A percentile compares a stretch with the other conserved stretches of the same genome.
Evolutionary conservation across 176 grass and related monocot genomes (phyloP).

Genomic region (Pontederia paniculata): DNA sequence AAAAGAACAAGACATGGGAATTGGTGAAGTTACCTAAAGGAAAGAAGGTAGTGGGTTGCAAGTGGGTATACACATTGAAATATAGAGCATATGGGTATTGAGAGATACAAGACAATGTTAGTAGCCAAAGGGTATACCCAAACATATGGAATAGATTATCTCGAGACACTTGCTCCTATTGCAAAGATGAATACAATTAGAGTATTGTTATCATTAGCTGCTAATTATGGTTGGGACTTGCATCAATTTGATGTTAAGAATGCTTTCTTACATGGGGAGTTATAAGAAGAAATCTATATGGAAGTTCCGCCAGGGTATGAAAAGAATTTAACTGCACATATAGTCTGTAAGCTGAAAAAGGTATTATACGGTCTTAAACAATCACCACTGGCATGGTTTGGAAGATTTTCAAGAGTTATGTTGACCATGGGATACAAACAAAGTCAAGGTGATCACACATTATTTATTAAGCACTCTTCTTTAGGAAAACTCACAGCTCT

Average conservation of each 20-base stretch:
- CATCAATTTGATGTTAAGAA: neutral
- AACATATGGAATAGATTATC: neutral
- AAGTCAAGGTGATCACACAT: neutral
- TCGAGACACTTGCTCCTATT: neutral
- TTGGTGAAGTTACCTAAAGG: neutral
- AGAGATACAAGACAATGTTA: neutral
- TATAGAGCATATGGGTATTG: neutral
- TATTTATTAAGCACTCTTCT: neutral
- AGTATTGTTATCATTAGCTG: neutral
- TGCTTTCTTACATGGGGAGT: neutral
- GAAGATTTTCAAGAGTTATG: neutral
- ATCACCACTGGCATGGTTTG: neutral
- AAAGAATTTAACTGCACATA: neutral
- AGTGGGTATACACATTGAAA: neutral
- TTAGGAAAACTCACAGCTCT: neutral
- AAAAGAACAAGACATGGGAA: neutral
- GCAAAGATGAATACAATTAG: neutral
- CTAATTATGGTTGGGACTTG: too few species aligned
- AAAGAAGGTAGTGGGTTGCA: neutral
- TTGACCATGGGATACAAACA: neutral
- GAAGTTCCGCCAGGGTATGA: neutral
- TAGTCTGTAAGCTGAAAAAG: neutral
- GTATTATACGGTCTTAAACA: neutral
- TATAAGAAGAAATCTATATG: neutral
- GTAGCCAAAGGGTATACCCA: neutral